Evolutionary conservation across 2,329 filamentous ascomycete species (phyloP).

Genomic region (Aureobasidium sp.): DNA sequence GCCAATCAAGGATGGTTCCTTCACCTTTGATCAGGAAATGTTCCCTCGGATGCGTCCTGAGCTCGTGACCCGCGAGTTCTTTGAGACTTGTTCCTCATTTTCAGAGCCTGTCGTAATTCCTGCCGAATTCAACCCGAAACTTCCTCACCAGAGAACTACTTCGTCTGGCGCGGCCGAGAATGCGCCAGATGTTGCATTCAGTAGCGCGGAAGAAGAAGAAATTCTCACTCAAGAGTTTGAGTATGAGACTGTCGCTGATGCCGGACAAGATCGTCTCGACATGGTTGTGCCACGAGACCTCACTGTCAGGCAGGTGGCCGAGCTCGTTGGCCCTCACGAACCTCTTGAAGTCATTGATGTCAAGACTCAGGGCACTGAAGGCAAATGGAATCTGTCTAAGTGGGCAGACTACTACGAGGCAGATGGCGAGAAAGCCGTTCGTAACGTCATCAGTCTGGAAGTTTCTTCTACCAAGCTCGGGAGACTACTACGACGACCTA

Average conservation of each 20-base stretch:
- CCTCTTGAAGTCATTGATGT: constrained; percentile 62
- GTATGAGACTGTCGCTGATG: constrained; percentile 46
- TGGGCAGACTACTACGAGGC: constrained; percentile 65
- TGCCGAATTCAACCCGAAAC: constrained; percentile 51
- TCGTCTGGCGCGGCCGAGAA: constrained; percentile 15
- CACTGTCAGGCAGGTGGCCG: constrained; percentile 56
- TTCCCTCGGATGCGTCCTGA: constrained; percentile 60
- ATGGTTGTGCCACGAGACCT: constrained; percentile 62
- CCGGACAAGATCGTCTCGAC: constrained; percentile 58
- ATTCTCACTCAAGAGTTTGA: constrained; percentile 36
- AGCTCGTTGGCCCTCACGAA: constrained; percentile 57
- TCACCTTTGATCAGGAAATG: constrained; percentile 53
- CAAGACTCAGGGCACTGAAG: constrained; percentile 60
- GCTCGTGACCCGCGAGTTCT: constrained; percentile 55
- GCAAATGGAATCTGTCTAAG: constrained; percentile 58
- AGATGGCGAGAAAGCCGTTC: constrained; percentile 53
- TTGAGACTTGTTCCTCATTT: constrained; percentile 57
- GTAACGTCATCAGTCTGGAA: constrained; percentile 64
- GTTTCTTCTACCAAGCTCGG: constrained; percentile 59
- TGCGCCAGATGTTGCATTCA: constrained; percentile 23
- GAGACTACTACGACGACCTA: constrained; percentile 54
- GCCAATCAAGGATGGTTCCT: constrained; percentile 58
- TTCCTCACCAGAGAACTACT: constrained; percentile 16
- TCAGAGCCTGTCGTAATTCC: constrained; percentile 62
- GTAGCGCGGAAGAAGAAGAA: constrained; percentile 17